These are phyloP conservation scores for Malus domestica DNA, from an alignment of 306 rosid genomes.

Conservation along the genomic window DNA sequence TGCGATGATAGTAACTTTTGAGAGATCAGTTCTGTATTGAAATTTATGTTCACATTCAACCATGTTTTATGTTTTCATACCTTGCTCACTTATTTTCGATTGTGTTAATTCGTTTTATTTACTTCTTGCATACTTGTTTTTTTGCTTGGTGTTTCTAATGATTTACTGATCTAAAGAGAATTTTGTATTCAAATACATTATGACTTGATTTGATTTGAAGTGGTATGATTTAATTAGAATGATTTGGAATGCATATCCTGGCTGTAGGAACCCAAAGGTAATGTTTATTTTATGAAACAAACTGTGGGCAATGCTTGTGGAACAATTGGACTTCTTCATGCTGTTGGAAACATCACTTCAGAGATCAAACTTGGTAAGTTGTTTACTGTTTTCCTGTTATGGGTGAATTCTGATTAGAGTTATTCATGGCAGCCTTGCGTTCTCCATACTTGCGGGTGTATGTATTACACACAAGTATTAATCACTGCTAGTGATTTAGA, in stretches of 20 bases:
- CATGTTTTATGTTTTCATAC: neutral
- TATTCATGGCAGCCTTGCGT: neutral
- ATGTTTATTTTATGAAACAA: conserved; percentile 80
- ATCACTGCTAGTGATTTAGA: neutral
- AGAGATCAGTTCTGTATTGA: neutral
- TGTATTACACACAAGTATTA: neutral
- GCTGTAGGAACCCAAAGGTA: conserved; percentile 49
- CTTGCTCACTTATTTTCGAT: neutral
- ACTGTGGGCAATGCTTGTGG: conserved; percentile 97
- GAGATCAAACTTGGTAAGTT: conserved; percentile 66
- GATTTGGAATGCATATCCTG: conserved; percentile 11
- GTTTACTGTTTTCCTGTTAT: conserved; percentile 2
- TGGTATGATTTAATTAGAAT: neutral
- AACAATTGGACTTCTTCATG: conserved; percentile 94
- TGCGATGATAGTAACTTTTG: neutral
- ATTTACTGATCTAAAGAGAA: neutral
- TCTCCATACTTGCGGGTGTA: neutral
- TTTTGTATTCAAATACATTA: neutral
- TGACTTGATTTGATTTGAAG: neutral
- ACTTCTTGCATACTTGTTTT: neutral
- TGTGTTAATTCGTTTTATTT: neutral
- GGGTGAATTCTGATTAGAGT: neutral
- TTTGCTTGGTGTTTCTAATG: neutral
- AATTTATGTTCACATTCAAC: conserved; percentile 6
- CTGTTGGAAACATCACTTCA: conserved; percentile 77